A percentile compares a stretch with the other conserved stretches of the same genome.
Conservation (phyloP, 371 early-diverging fungal species). For the Lichtheimia ramosa region DNA sequence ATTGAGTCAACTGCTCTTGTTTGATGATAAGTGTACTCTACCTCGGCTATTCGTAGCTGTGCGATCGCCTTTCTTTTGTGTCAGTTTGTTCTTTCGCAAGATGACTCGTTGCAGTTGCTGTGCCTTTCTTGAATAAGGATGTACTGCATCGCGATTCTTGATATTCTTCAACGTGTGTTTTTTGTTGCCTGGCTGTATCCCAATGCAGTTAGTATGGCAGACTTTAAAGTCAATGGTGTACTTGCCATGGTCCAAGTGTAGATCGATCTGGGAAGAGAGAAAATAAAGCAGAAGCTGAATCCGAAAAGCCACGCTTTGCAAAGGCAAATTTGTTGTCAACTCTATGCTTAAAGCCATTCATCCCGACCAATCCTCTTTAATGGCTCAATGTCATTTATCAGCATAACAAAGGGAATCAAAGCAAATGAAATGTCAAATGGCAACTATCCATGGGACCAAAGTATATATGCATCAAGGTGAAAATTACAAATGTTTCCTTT, state of each 20-base stretch:
- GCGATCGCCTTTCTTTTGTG: constrained; percentile 30
- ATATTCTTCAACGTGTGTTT: constrained; percentile 60
- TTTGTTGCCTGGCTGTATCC: constrained; percentile 49
- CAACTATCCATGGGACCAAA: no score
- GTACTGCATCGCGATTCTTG: constrained; percentile 61
- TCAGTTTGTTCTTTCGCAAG: constrained; percentile 53
- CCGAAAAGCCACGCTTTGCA: constrained; percentile 3
- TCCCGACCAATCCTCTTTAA: no score
- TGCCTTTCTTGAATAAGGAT: constrained; percentile 66
- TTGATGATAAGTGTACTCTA: constrained; percentile 10
- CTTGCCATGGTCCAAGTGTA: background rate
- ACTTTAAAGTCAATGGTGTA: background rate
- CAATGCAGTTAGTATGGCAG: background rate
- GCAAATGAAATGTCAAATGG: no score
- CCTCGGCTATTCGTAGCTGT: constrained; percentile 30
- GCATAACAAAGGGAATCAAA: no score
- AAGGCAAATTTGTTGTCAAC: no score
- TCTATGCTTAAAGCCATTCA: no score
- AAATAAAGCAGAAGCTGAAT: background rate
- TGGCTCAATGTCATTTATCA: no score
- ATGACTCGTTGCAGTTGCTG: constrained; percentile 53
- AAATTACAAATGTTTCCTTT: background rate
- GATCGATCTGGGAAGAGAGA: background rate
- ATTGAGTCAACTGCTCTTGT: no score
- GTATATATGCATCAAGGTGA: no score